Evolutionary conservation across 2,329 filamentous ascomycete genomes (phyloP), one percentile per base, ranked within the genome.

Genomic region (Aureobasidium lini): DNA sequence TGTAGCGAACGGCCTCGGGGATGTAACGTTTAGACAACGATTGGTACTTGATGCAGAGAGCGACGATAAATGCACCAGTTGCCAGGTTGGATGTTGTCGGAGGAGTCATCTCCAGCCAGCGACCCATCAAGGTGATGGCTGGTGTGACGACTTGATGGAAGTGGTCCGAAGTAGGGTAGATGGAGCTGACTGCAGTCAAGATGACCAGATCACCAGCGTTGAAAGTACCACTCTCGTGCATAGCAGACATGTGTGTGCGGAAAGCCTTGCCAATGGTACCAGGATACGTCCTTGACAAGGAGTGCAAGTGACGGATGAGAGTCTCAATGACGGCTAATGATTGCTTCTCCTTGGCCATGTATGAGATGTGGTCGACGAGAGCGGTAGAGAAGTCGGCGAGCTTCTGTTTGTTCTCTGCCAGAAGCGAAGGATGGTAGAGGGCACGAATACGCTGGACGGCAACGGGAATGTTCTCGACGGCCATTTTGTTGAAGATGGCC

Each of bases 91-190:
- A 75, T 4, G 90, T 73, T 7, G 76, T 78, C 0, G 90, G 85
- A 0, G 86, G 79, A 59, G 85, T 90, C 66, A 96, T 85, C 1
- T 88, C 90, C 29, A 99, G 80, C 73, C 89, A 96, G 58, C 90
- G 84, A 11, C 83, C 83, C 73, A 97, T 89, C n/a, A 86, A 82
- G 5, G 96, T 83, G 73, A 90, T 88, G 0, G 93, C 88, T 1
- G 94, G 94, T 1, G 94, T 99, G 42, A 90, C 88, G 37, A 97
- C 90, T 66, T 94, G 88, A 68, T 99, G 94, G 73, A 97, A 99
- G 74, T 97, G 92, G 73, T 99, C 94, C 0, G 92, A 96, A 0
- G 94, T 96, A 4, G 94, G 92, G 68, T 95, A 99, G 57, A 95
- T 88, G 2, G 85, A 85, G 42, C 87, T 85, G 61, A 96, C 84